Base-by-base conservation (phyloP, 176 grass and related monocot genomes). In the Bolboschoenus planiculmis region DNA sequence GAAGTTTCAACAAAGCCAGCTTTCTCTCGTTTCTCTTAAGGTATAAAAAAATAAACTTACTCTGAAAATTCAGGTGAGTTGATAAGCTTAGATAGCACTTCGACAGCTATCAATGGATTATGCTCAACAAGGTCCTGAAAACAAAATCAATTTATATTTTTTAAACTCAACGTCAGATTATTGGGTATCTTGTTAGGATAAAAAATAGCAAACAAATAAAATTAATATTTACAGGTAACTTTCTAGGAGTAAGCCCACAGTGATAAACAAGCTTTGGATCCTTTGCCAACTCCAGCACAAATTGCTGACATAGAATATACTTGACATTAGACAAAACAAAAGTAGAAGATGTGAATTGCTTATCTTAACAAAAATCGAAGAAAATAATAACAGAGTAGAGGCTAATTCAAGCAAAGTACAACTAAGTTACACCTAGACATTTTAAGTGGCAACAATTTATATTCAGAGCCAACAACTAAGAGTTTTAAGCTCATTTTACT, bases 61-160 rank as follows among this genome's bases (percentile, higher is more conserved):
- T 71, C 89, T 78, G 93, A 88, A 61, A 95, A 92, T 79, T 95
- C 95, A 64, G 92, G 76, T 62, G 92, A 93, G 60, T 93, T 94
- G 57, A 94, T 93, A 70, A 94, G 67, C 79, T 98, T 94, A 78
- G 92, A 93, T 53, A 98, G 92, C 82, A 98, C 79, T 84, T 93
- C 95, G 13, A 98, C 92, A 70, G 90, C 92, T 83, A 93, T 80
- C 50, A 85, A 78, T 43, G 92, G 92, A 84, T 98, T 98, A 82
- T 98, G 87, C 84, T 98, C 95, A 86, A 98, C 90, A 82, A 98
- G 95, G 55, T 95, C 89, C 95, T 98, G 79, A 86, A 91, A 87
- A 11, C 50, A 55, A 80, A 71, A 67, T 14, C 0, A 81, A 79
- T 76, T 81, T 56, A 30, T 81, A 43, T 31, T 30, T 31, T 82